These are phyloP conservation scores for Neoarthrinium moseri DNA, from an alignment of 2,329 filamentous ascomycete genomes.

Conservation along the genomic window DNA sequence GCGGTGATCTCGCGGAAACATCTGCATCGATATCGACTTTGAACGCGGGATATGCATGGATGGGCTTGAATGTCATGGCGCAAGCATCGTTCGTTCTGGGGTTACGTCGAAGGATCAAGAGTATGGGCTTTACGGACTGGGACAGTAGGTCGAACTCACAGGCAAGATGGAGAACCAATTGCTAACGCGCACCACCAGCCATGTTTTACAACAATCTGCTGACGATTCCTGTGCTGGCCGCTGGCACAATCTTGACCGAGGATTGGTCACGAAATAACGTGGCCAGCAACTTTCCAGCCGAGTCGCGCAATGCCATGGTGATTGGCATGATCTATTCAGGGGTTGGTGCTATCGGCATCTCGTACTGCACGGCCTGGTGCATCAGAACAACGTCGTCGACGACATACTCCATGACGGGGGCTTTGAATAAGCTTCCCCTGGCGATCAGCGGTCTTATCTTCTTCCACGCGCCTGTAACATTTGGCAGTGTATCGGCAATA, in stretches of 20 bases:
- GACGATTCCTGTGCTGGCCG: conserved; percentile 85
- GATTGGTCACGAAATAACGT: conserved; percentile 90
- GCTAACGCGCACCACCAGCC: conserved; percentile 44
- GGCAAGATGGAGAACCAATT: background rate
- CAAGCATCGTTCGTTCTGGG: conserved; percentile 84
- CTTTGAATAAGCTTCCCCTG: conserved; percentile 97
- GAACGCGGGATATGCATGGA: conserved; percentile 96
- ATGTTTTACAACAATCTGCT: conserved; percentile 99
- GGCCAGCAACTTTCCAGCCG: conserved; percentile 78
- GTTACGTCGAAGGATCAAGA: conserved; percentile 98
- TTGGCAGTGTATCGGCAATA: conserved; percentile 90
- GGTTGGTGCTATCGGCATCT: conserved; percentile 92
- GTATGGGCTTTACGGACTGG: conserved; percentile 99
- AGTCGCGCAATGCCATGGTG: conserved; percentile 75
- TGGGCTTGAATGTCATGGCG: conserved; percentile 94
- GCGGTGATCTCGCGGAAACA: conserved; percentile 50
- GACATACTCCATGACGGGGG: conserved; percentile 97
- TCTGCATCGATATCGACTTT: conserved; percentile 80
- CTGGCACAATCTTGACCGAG: conserved; percentile 79
- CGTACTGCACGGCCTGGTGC: conserved; percentile 99
- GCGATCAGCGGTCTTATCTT: conserved; percentile 90
- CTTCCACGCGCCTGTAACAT: conserved; percentile 89
- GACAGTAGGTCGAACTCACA: conserved; percentile 73
- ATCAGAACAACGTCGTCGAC: conserved; percentile 98
- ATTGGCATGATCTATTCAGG: conserved; percentile 93